Evolutionary conservation across 2,329 filamentous ascomycete species (phyloP).

Genomic region (Aspergillus tanneri): DNA sequence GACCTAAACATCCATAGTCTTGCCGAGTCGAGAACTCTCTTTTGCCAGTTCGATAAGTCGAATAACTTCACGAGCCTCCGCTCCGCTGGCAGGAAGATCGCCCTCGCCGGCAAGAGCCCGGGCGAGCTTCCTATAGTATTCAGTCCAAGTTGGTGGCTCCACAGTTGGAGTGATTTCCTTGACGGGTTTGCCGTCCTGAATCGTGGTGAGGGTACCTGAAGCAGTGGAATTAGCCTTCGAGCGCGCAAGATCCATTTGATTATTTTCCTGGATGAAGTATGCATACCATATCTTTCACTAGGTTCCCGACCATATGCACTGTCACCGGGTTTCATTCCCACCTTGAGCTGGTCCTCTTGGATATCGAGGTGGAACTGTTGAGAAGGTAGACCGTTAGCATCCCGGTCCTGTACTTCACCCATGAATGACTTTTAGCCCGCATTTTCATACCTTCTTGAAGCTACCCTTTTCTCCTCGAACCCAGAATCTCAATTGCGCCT

Average conservation of each 20-base stretch:
- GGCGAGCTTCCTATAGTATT: conserved; percentile 62
- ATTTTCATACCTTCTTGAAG: conserved; percentile 63
- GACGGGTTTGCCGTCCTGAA: conserved; percentile 54
- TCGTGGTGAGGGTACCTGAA: conserved; percentile 51
- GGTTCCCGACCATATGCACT: conserved; percentile 65
- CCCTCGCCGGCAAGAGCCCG: conserved; percentile 54
- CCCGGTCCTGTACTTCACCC: background rate
- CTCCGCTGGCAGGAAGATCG: conserved; percentile 55
- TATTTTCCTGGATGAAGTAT: too few species aligned
- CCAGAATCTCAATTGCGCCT: conserved; percentile 72
- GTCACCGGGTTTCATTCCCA: conserved; percentile 61
- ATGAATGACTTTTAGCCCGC: background rate
- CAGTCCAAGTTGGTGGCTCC: conserved; percentile 65
- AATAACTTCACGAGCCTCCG: conserved; percentile 55
- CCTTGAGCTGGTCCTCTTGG: conserved; percentile 72
- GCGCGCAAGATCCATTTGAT: too few species aligned
- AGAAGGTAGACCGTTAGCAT: background rate
- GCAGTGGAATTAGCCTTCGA: background rate
- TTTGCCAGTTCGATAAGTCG: conserved; percentile 57
- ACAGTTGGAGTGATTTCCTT: conserved; percentile 58
- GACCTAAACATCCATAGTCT: conserved; percentile 45
- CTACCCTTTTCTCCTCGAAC: conserved; percentile 70
- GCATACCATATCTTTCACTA: conserved; percentile 55
- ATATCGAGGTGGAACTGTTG: conserved; percentile 60
- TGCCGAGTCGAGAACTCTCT: conserved; percentile 54